phyloP scores from a whole-genome alignment of 2,329 filamentous ascomycete species.

The Pseudopyricularia cyperi region DNA sequence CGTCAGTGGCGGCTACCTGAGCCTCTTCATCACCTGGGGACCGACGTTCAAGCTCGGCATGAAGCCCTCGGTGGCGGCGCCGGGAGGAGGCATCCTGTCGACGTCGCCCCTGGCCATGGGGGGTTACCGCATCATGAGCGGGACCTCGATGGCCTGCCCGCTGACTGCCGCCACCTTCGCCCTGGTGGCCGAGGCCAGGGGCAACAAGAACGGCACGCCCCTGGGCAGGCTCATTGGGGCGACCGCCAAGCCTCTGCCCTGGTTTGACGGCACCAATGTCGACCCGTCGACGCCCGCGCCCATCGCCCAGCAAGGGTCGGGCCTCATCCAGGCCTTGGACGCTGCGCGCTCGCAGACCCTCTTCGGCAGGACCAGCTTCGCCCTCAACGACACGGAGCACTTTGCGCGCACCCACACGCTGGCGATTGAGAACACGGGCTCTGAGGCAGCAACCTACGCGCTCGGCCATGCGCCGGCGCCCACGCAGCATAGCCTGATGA shows the following conservation, averaged over 20 bases:
- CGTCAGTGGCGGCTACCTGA: neutral
- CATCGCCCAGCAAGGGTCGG: conserved; percentile 27
- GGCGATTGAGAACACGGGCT: conserved; percentile 24
- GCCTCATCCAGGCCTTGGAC: conserved; percentile 26
- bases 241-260: neutral
- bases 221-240: neutral
- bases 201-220: neutral
- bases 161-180: neutral
- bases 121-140: neutral
- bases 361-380: conserved; percentile 25
- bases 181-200: neutral
- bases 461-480: conserved; percentile 20
- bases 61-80: conserved; percentile 7
- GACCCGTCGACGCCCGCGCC: conserved; percentile 9
- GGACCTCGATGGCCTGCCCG: conserved; percentile 1
- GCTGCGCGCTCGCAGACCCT: conserved; percentile 23
- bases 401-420: conserved; percentile 30
- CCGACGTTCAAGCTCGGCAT: neutral
- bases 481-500: conserved; percentile 20
- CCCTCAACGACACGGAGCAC: conserved; percentile 40
- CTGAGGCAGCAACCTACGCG: conserved; percentile 20
- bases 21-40: neutral
- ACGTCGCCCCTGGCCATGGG: conserved; percentile 1
- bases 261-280: neutral
- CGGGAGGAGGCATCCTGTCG: neutral